phyloP scores from a whole-genome alignment of 768 basidiomycete genomes.

The Amanita inopinata region DNA sequence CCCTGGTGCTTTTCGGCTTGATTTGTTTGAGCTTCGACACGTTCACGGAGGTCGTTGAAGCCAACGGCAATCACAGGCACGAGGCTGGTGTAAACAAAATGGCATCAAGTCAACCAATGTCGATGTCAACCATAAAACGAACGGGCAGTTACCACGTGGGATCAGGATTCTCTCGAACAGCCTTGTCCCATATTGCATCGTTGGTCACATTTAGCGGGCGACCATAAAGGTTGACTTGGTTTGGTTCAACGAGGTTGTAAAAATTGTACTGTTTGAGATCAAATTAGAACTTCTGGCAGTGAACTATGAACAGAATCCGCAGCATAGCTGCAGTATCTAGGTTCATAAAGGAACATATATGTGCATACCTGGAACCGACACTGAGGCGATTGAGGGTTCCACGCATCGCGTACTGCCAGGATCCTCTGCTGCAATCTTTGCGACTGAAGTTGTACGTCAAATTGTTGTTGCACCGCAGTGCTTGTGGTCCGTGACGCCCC shows the following conservation, averaged over 20 bases:
- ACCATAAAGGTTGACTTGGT: slow-evolving; percentile 52
- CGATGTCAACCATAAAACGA: slow-evolving; percentile 2
- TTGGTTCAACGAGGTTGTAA: slow-evolving; percentile 75
- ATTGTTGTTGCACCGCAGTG: slow-evolving; percentile 33
- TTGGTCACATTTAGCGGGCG: slow-evolving; percentile 66
- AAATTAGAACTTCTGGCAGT: background rate
- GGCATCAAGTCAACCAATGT: background rate
- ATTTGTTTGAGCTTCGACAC: slow-evolving; percentile 65
- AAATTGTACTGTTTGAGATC: slow-evolving; percentile 54
- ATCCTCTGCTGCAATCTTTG: slow-evolving; percentile 45
- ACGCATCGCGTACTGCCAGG: slow-evolving; percentile 55
- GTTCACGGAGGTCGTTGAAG: slow-evolving; percentile 71
- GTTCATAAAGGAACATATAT: background rate
- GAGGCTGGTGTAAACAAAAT: no score
- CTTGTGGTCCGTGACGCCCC: slow-evolving; percentile 26
- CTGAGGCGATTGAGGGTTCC: slow-evolving; percentile 57
- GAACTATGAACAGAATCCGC: no score
- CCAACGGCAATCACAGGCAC: slow-evolving; percentile 76
- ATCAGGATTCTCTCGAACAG: slow-evolving; percentile 74
- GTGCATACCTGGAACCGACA: slow-evolving; percentile 72
- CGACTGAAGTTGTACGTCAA: slow-evolving; percentile 55
- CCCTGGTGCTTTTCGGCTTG: slow-evolving; percentile 61
- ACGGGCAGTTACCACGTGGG: slow-evolving; percentile 45
- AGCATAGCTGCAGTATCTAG: no score
- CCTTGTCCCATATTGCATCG: slow-evolving; percentile 70